Conservation (phyloP, 2,329 filamentous ascomycete genomes). For the Dothiorella sarmentorum region DNA sequence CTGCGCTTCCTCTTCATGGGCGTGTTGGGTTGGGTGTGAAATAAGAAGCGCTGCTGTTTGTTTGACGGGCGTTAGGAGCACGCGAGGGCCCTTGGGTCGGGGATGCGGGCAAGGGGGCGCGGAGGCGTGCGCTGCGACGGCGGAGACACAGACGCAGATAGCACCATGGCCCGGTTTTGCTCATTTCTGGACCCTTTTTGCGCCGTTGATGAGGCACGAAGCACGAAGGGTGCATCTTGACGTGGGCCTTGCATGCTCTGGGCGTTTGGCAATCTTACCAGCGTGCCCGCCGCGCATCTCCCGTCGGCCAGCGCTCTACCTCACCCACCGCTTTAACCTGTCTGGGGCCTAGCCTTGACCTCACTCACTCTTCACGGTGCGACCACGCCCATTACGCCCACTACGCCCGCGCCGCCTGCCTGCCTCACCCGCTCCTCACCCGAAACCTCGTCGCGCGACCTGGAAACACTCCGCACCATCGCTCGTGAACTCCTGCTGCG, state of each 20-base stretch:
- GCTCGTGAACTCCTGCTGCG: not conserved
- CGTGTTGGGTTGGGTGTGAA: not conserved
- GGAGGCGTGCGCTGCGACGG: not conserved
- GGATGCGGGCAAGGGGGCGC: conserved; percentile 3
- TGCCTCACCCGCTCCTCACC: not conserved
- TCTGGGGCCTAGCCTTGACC: conserved; percentile 8
- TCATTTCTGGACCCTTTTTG: conserved; percentile 6
- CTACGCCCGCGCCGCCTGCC: conserved; percentile 1
- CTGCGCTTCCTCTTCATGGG: conserved; percentile 16
- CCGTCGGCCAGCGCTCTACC: conserved; percentile 12
- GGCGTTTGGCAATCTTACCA: conserved; percentile 7
- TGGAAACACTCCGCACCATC: not conserved
- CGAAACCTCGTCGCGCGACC: not conserved
- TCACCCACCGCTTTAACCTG: conserved; percentile 10
- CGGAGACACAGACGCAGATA: not conserved
- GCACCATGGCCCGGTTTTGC: not conserved
- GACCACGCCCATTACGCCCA: conserved; percentile 6
- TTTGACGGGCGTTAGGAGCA: not conserved
- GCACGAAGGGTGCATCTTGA: conserved; percentile 1
- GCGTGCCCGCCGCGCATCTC: conserved; percentile 8
- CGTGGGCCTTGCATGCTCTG: not conserved
- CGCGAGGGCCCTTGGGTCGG: not conserved
- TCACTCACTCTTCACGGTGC: conserved; percentile 11
- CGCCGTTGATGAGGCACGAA: conserved; percentile 7
- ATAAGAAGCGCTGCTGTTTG: not conserved